Conservation (phyloP, 1,284 basidiomycete genomes). For the Fomitopsis pinicola region DNA sequence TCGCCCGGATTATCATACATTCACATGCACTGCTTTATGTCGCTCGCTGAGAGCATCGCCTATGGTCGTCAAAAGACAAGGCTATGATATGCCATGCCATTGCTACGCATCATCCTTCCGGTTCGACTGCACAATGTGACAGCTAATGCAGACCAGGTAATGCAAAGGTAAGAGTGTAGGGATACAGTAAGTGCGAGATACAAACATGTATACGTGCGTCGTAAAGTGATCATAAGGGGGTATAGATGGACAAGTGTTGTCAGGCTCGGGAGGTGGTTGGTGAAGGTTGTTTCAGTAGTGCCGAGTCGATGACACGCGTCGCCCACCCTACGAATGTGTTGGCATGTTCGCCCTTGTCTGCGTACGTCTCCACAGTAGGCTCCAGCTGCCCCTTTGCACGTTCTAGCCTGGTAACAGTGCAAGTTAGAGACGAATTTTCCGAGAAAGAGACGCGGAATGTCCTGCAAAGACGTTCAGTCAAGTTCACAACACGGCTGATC, state of each 20-base stretch:
- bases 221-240: neutral
- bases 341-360: slow-evolving; percentile 17
- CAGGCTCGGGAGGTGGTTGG: neutral
- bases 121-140: neutral
- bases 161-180: neutral
- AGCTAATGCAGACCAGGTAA: neutral
- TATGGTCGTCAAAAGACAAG: slow-evolving; percentile 18
- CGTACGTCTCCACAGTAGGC: slow-evolving; percentile 37
- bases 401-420: slow-evolving; percentile 51
- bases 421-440: slow-evolving; percentile 45
- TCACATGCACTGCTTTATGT: slow-evolving; percentile 7
- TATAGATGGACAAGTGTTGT: neutral
- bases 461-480: slow-evolving; percentile 30
- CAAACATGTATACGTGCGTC: neutral
- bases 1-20: slow-evolving; percentile 2
- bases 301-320: slow-evolving; percentile 19
- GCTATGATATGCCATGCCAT: slow-evolving; percentile 16
- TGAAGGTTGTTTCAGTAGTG: slow-evolving; percentile 7
- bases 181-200: neutral
- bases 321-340: slow-evolving; percentile 22
- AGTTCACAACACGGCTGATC: neutral
- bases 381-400: slow-evolving; percentile 36
- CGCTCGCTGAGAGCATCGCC: neutral
- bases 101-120: neutral
- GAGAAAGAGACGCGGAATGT: slow-evolving; percentile 59